Evolutionary conservation across 2,329 filamentous ascomycete genomes (phyloP).

Genomic region (Diaporthe capsici): DNA sequence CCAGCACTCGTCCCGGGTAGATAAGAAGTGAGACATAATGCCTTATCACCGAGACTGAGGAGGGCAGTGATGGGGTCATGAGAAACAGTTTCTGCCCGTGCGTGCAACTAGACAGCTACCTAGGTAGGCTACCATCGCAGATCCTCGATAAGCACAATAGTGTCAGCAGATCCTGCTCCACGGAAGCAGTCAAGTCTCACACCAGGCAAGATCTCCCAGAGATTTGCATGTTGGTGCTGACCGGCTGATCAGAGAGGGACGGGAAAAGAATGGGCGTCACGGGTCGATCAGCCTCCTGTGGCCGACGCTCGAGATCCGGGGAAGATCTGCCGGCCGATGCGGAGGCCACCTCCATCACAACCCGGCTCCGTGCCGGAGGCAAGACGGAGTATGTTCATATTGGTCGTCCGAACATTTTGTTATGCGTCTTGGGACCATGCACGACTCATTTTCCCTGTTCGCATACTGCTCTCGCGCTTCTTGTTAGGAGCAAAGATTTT

Average conservation of each 20-base stretch:
- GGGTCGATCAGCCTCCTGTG: background rate
- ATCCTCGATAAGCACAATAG: background rate
- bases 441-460: background rate
- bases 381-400: background rate
- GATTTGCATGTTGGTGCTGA: background rate
- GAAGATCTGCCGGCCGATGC: constrained; percentile 22
- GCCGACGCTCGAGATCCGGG: background rate
- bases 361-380: constrained; percentile 10
- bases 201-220: background rate
- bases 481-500: background rate
- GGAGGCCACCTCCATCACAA: constrained; percentile 2
- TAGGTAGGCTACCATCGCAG: background rate
- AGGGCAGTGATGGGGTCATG: constrained; percentile 10
- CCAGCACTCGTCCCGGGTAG: background rate
- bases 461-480: background rate
- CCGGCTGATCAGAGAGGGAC: constrained; percentile 2
- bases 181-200: background rate
- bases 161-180: constrained; percentile 16
- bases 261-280: constrained; percentile 1
- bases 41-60: background rate
- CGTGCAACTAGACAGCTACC: background rate
- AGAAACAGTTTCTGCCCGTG: constrained; percentile 17
- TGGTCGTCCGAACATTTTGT: background rate
- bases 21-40: constrained; percentile 18
- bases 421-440: background rate